Percentiles rank a stretch among this genome's conserved stretches.
Conservation (phyloP, 345 rosid genomes). For the Syzygium oleosum region DNA sequence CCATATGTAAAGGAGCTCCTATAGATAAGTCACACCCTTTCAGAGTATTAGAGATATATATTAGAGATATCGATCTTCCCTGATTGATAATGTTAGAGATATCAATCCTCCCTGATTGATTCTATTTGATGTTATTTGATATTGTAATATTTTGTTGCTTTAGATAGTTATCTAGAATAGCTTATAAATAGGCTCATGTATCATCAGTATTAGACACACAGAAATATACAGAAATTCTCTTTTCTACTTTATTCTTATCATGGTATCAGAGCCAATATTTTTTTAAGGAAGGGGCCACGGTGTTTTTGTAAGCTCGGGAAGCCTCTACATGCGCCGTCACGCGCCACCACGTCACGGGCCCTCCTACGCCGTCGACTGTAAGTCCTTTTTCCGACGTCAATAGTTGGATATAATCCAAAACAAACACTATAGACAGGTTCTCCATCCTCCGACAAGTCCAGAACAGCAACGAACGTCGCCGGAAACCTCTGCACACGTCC, state of each 20-base stretch:
- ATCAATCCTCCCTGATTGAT: neutral
- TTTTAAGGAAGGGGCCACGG: neutral
- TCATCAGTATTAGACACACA: neutral
- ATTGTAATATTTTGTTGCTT: too few relatives aligned
- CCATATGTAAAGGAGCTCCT: too few relatives aligned
- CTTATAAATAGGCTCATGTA: neutral
- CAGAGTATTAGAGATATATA: too few relatives aligned
- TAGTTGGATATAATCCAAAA: neutral
- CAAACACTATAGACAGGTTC: neutral
- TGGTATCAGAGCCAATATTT: neutral
- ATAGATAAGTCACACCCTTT: too few relatives aligned
- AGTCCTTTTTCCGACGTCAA: neutral
- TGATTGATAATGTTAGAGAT: neutral
- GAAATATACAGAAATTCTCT: neutral
- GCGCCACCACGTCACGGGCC: accelerated
- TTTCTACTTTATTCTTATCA: accelerated
- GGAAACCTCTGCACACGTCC: neutral
- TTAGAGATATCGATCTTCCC: neutral
- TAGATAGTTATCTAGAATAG: neutral
- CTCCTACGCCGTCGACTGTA: neutral
- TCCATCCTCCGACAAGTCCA: neutral
- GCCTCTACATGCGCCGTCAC: neutral
- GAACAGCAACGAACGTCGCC: accelerated
- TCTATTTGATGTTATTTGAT: neutral
- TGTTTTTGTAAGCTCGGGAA: neutral